A percentile compares a stretch with the other conserved stretches of the same genome.
Evolutionary conservation across 1,284 basidiomycete species (phyloP).

Genomic region (Naganishia albida): DNA sequence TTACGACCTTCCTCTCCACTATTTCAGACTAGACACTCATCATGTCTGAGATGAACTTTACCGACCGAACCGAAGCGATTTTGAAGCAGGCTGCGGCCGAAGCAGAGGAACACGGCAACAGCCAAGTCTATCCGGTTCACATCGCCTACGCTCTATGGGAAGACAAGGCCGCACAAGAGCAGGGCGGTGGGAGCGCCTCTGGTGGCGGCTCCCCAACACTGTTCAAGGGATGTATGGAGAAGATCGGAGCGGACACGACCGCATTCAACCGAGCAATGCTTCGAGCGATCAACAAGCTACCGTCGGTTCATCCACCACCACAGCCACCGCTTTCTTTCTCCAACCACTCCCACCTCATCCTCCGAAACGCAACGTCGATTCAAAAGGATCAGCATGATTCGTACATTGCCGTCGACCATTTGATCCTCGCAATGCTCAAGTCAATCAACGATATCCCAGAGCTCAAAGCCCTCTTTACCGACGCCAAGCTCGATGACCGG

Average conservation of each 20-base stretch:
- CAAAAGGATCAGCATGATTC: slow-evolving; percentile 84
- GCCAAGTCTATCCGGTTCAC: slow-evolving; percentile 52
- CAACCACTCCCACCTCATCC: slow-evolving; percentile 64
- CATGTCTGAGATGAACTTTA: slow-evolving; percentile 45
- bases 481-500: slow-evolving; percentile 52
- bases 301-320: slow-evolving; percentile 80
- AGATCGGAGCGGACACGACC: slow-evolving; percentile 48
- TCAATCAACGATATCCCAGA: slow-evolving; percentile 47
- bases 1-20: slow-evolving; percentile 1
- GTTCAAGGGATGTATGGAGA: slow-evolving; percentile 48
- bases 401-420: slow-evolving; percentile 87
- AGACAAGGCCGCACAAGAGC: slow-evolving; percentile 22
- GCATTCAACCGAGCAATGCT: slow-evolving; percentile 49
- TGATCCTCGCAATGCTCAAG: slow-evolving; percentile 71
- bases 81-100: slow-evolving; percentile 59
- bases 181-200: slow-evolving; percentile 17
- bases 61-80: slow-evolving; percentile 56
- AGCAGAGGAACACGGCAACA: slow-evolving; percentile 50
- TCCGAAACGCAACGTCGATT: slow-evolving; percentile 75
- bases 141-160: slow-evolving; percentile 50
- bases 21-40: background rate
- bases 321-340: slow-evolving; percentile 70
- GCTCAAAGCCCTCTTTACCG: slow-evolving; percentile 56
- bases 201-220: slow-evolving; percentile 43
- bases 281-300: slow-evolving; percentile 60